A percentile compares a stretch with the other conserved stretches of the same genome.
Conservation (phyloP, 805 yeast genomes). For the Hyphopichia homilentoma region DNA sequence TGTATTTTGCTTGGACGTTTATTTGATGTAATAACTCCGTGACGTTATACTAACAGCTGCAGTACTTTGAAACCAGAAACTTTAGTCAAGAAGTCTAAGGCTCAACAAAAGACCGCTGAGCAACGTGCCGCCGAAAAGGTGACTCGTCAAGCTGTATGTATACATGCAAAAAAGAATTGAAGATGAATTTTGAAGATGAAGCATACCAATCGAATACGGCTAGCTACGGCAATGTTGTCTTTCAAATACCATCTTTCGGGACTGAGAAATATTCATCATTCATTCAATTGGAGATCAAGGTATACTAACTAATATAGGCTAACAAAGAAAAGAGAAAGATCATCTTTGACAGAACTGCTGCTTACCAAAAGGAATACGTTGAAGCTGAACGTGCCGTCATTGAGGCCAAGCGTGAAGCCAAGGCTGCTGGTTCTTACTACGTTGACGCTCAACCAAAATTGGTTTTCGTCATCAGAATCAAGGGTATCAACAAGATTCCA, state of each 20-base stretch:
- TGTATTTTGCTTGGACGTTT: too few species aligned
- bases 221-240: constrained; percentile 71
- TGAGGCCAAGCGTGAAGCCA: constrained; percentile 88
- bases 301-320: constrained; percentile 39
- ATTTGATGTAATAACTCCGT: too few species aligned
- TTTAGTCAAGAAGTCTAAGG: constrained; percentile 77
- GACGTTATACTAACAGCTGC: constrained; percentile 20
- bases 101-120: constrained; percentile 72
- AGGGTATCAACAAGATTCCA: constrained; percentile 98
- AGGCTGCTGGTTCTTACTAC: constrained; percentile 90
- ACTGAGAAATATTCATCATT: constrained; percentile 41
- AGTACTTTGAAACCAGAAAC: constrained; percentile 75
- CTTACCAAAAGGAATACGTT: constrained; percentile 92
- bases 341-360: constrained; percentile 91
- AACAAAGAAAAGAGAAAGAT: constrained; percentile 55
- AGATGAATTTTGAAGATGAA: constrained; percentile 45
- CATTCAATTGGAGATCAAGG: neutral
- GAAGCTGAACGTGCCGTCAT: constrained; percentile 86
- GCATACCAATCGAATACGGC: constrained; percentile 51
- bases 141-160: constrained; percentile 80
- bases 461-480: constrained; percentile 95
- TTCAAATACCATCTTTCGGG: constrained; percentile 86
- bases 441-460: constrained; percentile 93
- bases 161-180: constrained; percentile 1
- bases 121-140: constrained; percentile 76